Conservation (phyloP, 2,329 filamentous ascomycete genomes). For the Periglandula ipomoeae region DNA sequence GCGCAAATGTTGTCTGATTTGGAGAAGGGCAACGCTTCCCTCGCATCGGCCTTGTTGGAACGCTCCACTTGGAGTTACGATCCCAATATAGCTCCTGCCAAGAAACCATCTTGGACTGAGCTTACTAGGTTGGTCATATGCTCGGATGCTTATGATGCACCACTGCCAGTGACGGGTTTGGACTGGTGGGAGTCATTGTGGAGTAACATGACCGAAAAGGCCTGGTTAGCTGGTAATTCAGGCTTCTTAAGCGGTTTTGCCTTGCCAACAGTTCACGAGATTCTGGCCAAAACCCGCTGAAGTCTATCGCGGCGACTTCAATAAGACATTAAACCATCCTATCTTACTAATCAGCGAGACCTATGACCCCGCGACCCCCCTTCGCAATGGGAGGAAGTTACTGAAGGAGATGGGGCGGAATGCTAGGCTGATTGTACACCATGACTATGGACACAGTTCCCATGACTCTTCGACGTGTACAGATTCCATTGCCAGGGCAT, state of each 20-base stretch:
- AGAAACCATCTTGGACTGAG: slow-evolving; percentile 27
- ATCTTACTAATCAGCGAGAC: slow-evolving; percentile 39
- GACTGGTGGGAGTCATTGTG: slow-evolving; percentile 37
- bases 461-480: slow-evolving; percentile 37
- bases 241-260: slow-evolving; percentile 35
- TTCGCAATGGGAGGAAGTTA: slow-evolving; percentile 37
- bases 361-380: slow-evolving; percentile 40
- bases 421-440: slow-evolving; percentile 36
- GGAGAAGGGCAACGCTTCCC: slow-evolving; percentile 34
- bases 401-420: slow-evolving; percentile 37
- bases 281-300: slow-evolving; percentile 38
- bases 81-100: slow-evolving; percentile 21
- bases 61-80: slow-evolving; percentile 30
- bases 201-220: slow-evolving; percentile 34
- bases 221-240: slow-evolving; percentile 38
- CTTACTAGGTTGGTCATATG: slow-evolving; percentile 34
- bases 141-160: slow-evolving; percentile 35
- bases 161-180: slow-evolving; percentile 26
- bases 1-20: slow-evolving; percentile 34
- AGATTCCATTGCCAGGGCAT: slow-evolving; percentile 29
- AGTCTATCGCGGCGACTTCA: slow-evolving; percentile 36
- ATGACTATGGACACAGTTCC: slow-evolving; percentile 40
- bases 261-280: slow-evolving; percentile 34
- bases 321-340: slow-evolving; percentile 32
- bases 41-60: slow-evolving; percentile 31